phyloP scores from a whole-genome alignment of 768 basidiomycete species.

The Hysterangium stoloniferum region DNA sequence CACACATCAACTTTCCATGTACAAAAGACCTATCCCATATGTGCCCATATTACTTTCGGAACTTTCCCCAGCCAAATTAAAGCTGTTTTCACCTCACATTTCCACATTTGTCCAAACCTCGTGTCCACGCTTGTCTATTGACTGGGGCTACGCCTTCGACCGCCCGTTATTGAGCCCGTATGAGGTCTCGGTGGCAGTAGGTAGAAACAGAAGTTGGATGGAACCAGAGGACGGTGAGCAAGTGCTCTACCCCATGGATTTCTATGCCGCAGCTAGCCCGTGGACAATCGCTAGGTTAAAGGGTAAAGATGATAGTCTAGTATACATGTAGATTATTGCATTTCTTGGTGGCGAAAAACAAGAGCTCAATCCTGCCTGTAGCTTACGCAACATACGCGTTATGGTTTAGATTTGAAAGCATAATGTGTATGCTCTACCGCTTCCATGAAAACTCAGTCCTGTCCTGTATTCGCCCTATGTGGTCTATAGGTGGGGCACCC shows the following conservation, averaged over 20 bases:
- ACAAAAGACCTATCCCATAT: constrained; percentile 55
- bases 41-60: constrained; percentile 93
- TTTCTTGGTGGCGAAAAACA: too few species aligned
- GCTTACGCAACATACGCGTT: too few species aligned
- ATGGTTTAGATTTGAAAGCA: too few species aligned
- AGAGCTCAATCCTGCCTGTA: too few species aligned
- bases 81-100: constrained; percentile 73
- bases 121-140: constrained; percentile 92
- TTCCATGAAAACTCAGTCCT: neutral
- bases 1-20: constrained; percentile 54
- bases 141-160: constrained; percentile 97
- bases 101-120: constrained; percentile 93
- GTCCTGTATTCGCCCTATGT: constrained; percentile 41
- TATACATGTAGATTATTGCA: neutral
- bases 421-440: neutral
- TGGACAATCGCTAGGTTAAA: constrained; percentile 65
- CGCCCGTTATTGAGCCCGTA: constrained; percentile 87
- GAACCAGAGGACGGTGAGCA: constrained; percentile 26
- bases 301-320: constrained; percentile 21
- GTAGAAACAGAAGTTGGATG: constrained; percentile 61
- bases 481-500: constrained; percentile 66
- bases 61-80: constrained; percentile 89
- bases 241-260: constrained; percentile 90
- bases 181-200: constrained; percentile 83
- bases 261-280: constrained; percentile 75